Evolutionary conservation across 345 rosid species (phyloP), one percentile per base, ranked within the genome.

Genomic region (Firmiana major): DNA sequence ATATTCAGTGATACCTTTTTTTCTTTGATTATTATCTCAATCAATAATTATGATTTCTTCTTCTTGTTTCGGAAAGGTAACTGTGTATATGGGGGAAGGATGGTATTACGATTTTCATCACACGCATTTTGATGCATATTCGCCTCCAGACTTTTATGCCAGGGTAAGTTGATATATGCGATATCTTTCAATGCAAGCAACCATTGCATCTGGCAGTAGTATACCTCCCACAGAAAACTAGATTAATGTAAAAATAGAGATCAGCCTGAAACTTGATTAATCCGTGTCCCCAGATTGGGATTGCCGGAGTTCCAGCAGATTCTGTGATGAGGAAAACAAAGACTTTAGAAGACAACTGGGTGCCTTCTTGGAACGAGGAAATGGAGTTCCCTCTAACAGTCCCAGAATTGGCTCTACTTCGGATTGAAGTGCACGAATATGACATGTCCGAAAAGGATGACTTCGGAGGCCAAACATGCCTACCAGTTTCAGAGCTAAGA

Each of bases 401-500:
- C 77, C 98, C 98, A 11, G 94, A 93, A 64, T 84, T 90, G 43
- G 98, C 98, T 76, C 66, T 93, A 60, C 88, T 94, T 38, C 85
- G 97, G 26, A 77, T 93, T 15, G 98, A 94, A 80, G 98, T 94
- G n/a, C 96, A 90, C 9, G 97, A 94, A 78, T 93, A 91, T 1
- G 97, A 94, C 84, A 83, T 87, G 90, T 91, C 97, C 0, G 97
- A 90, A 75, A 94, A 89, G 82, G 98, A 95, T 55, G 99, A 95
- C 81, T 95, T 95, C 60, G 94, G 94, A 59, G 98, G 99, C 55
- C 98, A 95, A 89, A 87, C 96, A 57, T 90, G 94, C 85, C 77
- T 95, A 42, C 98, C 97, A 8, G 84, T 93, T 62, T 84, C 86
- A 15, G 98, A 94, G 80, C 22, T 94, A 80, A 85, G 83, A 79